These are phyloP conservation scores for Termitomyces sp. DNA, from an alignment of 768 basidiomycete genomes.

Conservation along the genomic window DNA sequence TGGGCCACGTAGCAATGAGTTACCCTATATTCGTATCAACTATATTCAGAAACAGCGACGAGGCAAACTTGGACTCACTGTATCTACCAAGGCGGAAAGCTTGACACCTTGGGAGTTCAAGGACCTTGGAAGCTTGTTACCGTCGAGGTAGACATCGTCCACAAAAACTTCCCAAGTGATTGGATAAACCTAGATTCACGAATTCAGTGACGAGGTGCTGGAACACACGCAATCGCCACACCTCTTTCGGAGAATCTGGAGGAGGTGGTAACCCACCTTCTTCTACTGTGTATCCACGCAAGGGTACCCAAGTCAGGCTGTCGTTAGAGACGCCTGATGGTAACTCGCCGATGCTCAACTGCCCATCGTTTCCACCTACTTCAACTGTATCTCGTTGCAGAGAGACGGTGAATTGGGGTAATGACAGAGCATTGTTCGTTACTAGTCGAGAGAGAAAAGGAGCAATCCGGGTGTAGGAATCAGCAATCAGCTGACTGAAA, in stretches of 20 bases:
- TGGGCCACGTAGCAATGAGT: constrained; percentile 72
- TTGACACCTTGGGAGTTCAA: constrained; percentile 40
- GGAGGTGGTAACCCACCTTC: constrained; percentile 55
- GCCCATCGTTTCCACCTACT: constrained; percentile 62
- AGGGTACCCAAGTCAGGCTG: constrained; percentile 58
- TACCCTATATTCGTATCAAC: constrained; percentile 44
- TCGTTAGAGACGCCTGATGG: constrained; percentile 42
- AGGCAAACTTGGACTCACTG: constrained; percentile 35
- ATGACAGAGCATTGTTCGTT: constrained; percentile 25
- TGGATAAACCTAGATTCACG: constrained; percentile 44
- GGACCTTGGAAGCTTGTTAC: constrained; percentile 52
- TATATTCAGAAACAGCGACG: not conserved
- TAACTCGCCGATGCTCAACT: constrained; percentile 61
- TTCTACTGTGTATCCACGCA: constrained; percentile 46
- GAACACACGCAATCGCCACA: constrained; percentile 15
- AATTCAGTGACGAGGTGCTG: constrained; percentile 4
- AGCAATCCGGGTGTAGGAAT: constrained; percentile 34
- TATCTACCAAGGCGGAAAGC: constrained; percentile 66
- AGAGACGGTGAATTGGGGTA: constrained; percentile 50
- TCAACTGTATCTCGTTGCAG: constrained; percentile 67
- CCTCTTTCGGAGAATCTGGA: constrained; percentile 54
- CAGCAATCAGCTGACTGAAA: constrained; percentile 26
- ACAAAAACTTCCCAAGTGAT: constrained; percentile 69
- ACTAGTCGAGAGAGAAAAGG: constrained; percentile 45
- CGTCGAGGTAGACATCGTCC: constrained; percentile 71